phyloP scores from a whole-genome alignment of 768 basidiomycete genomes.

The Leccinum olivaceopallidum region DNA sequence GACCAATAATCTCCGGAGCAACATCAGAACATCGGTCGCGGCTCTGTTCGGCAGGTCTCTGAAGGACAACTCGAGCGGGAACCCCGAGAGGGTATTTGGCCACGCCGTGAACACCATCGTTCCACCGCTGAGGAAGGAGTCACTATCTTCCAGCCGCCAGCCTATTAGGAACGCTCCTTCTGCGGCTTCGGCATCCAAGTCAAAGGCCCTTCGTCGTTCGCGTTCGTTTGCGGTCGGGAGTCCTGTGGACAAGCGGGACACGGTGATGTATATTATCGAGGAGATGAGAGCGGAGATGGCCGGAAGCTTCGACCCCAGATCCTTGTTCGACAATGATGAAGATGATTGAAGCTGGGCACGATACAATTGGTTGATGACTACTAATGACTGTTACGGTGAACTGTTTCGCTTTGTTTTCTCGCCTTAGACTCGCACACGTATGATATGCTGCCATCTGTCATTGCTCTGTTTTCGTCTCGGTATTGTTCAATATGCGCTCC shows the following conservation, averaged over 20 bases:
- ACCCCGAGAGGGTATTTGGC: slow-evolving; percentile 16
- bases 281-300: slow-evolving; percentile 22
- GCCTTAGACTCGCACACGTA: neutral
- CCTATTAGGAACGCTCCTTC: neutral
- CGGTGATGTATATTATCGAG: slow-evolving; percentile 18
- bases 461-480: neutral
- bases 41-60: slow-evolving; percentile 6
- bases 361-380: neutral
- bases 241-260: neutral
- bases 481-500: neutral
- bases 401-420: slow-evolving; percentile 3
- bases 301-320: slow-evolving; percentile 20
- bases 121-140: slow-evolving; percentile 18
- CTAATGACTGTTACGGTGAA: neutral
- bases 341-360: neutral
- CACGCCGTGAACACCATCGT: slow-evolving; percentile 13
- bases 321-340: slow-evolving; percentile 16
- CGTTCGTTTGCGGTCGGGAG: slow-evolving; percentile 23
- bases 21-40: slow-evolving; percentile 3
- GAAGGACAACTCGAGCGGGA: slow-evolving; percentile 3
- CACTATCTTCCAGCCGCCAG: slow-evolving; percentile 8
- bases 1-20: slow-evolving; percentile 4
- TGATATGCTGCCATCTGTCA: neutral
- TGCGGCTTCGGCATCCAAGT: slow-evolving; percentile 4
- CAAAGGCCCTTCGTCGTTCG: slow-evolving; percentile 25